These are phyloP conservation scores for Colletotrichum tropicicola DNA, from an alignment of 2,329 filamentous ascomycete genomes.

Conservation along the genomic window DNA sequence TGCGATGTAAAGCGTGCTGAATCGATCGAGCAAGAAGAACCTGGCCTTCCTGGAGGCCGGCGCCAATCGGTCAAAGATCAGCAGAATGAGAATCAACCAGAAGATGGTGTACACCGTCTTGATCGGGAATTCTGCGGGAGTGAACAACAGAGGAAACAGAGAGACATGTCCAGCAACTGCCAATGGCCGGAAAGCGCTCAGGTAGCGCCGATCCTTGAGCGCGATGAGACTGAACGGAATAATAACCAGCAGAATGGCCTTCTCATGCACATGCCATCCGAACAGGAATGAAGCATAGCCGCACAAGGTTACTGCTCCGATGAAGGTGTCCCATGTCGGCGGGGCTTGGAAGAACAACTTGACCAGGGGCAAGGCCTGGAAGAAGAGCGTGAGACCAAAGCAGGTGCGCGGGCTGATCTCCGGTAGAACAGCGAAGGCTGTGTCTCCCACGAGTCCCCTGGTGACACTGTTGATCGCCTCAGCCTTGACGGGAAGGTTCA, in stretches of 20 bases:
- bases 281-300: conserved; percentile 97
- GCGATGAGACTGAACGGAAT: conserved; percentile 95
- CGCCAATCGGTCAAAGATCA: conserved; percentile 86
- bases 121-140: conserved; percentile 89
- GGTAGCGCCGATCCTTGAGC: conserved; percentile 86
- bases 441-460: conserved; percentile 91
- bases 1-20: conserved; percentile 88
- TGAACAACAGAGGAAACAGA: conserved; percentile 93
- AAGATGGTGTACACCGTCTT: conserved; percentile 93
- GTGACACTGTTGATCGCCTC: conserved; percentile 89
- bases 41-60: conserved; percentile 83
- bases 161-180: conserved; percentile 95
- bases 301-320: conserved; percentile 89
- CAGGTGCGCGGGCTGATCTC: conserved; percentile 83
- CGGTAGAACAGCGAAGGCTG: conserved; percentile 91
- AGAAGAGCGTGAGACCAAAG: conserved; percentile 83
- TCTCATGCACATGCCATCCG: conserved; percentile 98
- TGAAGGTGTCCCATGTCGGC: conserved; percentile 88
- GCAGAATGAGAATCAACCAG: conserved; percentile 88
- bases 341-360: conserved; percentile 75
- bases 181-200: conserved; percentile 90
- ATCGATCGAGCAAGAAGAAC: conserved; percentile 90
- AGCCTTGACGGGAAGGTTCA: conserved; percentile 77
- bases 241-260: conserved; percentile 92
- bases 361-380: conserved; percentile 81